phyloP scores from a whole-genome alignment of 768 basidiomycete genomes.

The Pisolithus orientalis region DNA sequence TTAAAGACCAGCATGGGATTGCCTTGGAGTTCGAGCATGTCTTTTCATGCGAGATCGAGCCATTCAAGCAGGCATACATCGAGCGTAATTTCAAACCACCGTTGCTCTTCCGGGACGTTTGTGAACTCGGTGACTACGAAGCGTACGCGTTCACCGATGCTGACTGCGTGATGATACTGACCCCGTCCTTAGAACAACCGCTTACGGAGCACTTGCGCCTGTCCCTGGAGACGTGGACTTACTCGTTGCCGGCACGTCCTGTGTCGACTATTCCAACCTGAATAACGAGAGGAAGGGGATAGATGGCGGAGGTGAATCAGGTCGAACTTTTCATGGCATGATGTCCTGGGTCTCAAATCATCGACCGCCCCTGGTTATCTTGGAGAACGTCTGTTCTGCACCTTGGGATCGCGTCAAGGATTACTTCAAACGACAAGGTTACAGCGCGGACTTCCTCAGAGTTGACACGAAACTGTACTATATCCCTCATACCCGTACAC shows the following conservation, averaged over 20 bases:
- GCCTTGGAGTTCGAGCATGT: slow-evolving; percentile 80
- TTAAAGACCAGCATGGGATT: slow-evolving; percentile 60
- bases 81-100: slow-evolving; percentile 94
- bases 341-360: slow-evolving; percentile 85
- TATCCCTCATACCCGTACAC: slow-evolving; percentile 90
- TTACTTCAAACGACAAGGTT: slow-evolving; percentile 69
- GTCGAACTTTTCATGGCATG: slow-evolving; percentile 93
- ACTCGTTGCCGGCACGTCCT: slow-evolving; percentile 90
- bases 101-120: slow-evolving; percentile 88
- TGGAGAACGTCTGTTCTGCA: slow-evolving; percentile 91
- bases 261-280: slow-evolving; percentile 94
- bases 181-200: slow-evolving; percentile 61
- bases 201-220: slow-evolving; percentile 78
- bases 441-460: slow-evolving; percentile 63
- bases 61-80: slow-evolving; percentile 96
- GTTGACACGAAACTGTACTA: slow-evolving; percentile 89
- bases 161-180: neutral
- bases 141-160: slow-evolving; percentile 47
- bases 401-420: slow-evolving; percentile 77
- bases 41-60: slow-evolving; percentile 95
- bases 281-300: slow-evolving; percentile 91
- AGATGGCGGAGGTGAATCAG: slow-evolving; percentile 86
- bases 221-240: slow-evolving; percentile 91
- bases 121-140: slow-evolving; percentile 72
- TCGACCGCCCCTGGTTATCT: slow-evolving; percentile 84